Evolutionary conservation across 176 grass and related monocot species (phyloP).

Genomic region (Lolium perenne): DNA sequence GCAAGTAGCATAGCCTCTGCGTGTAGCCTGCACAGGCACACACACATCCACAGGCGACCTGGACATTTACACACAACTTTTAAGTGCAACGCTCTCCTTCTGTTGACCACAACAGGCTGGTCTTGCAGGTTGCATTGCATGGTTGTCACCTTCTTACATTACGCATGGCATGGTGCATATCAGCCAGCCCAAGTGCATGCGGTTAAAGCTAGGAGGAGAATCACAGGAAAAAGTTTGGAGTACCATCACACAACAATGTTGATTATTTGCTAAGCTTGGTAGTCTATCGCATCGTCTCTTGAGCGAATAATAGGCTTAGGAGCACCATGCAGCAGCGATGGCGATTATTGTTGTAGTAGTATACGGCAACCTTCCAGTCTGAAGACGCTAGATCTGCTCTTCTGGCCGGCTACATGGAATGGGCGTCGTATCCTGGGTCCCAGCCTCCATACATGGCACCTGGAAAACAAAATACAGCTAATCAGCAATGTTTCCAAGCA

Average conservation of each 20-base stretch:
- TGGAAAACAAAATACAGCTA: neutral
- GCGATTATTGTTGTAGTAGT: neutral
- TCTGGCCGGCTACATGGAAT: neutral
- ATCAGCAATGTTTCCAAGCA: neutral
- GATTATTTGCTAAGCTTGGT: neutral
- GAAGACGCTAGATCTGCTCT: neutral
- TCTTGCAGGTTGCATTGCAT: neutral
- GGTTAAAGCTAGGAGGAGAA: too few species aligned
- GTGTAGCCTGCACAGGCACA: neutral
- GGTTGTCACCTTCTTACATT: too few species aligned
- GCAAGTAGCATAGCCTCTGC: neutral
- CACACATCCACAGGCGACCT: neutral
- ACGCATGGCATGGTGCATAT: too few species aligned
- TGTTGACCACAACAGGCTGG: slow-evolving; percentile 34
- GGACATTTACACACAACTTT: neutral
- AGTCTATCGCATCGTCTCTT: neutral
- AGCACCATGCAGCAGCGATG: neutral
- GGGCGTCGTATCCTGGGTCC: neutral
- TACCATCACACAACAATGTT: neutral
- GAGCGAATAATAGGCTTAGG: too few species aligned
- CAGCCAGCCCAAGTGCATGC: too few species aligned
- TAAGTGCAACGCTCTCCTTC: neutral
- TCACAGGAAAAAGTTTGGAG: neutral
- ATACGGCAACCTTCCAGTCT: neutral
- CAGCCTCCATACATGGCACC: neutral